Evolutionary conservation across 106 monocot species (phyloP).

Genomic region (Phalaenopsis aphrodite): DNA sequence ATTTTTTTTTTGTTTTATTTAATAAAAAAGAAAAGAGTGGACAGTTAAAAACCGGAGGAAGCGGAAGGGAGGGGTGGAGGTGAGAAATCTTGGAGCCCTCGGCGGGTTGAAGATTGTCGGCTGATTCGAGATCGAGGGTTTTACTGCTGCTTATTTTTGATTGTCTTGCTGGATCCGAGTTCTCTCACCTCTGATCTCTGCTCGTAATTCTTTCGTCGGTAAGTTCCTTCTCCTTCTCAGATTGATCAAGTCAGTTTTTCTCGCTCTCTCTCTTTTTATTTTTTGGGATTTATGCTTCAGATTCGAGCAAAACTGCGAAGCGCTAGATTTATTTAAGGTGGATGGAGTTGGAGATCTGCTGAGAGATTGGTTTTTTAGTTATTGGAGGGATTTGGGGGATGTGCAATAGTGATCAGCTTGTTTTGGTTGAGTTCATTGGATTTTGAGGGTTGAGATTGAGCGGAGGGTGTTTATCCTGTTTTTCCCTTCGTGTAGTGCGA

Average conservation of each 20-base stretch:
- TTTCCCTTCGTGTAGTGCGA: neutral
- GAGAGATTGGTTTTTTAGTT: neutral
- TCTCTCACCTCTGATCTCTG: neutral
- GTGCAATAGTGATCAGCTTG: constrained; percentile 5
- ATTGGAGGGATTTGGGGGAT: constrained; percentile 16
- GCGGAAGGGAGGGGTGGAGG: neutral
- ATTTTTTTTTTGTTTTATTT: neutral
- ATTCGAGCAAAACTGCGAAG: neutral
- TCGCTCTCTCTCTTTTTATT: neutral
- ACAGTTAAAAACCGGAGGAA: neutral
- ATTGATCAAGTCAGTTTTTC: neutral
- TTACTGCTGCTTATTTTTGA: neutral
- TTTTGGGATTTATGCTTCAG: neutral
- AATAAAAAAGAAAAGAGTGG: neutral
- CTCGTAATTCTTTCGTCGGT: neutral
- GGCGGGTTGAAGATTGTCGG: neutral
- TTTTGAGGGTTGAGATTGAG: neutral
- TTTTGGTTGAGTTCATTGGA: neutral
- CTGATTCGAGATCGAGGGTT: neutral
- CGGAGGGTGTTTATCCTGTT: neutral
- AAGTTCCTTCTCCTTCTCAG: neutral
- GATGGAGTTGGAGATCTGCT: neutral
- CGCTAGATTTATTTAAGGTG: neutral
- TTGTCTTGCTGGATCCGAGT: neutral
- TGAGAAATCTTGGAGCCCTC: neutral